These are phyloP conservation scores for Musa troglodytarum DNA, from an alignment of 176 grass and related monocot species.

Conservation along the genomic window DNA sequence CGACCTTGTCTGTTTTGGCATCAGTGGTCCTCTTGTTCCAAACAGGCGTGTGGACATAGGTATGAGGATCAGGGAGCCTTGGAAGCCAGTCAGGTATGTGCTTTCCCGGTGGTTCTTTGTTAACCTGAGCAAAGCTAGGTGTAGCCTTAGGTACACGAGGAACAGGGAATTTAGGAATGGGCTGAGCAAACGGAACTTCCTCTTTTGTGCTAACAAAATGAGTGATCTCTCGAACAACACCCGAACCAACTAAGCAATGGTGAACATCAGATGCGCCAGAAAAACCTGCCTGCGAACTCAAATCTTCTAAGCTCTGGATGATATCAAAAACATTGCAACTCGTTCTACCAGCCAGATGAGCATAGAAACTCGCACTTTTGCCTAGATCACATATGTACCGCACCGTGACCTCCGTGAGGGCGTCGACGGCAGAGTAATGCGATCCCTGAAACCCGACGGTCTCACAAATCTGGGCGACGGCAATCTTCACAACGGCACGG, in stretches of 20 bases:
- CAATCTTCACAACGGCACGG: conserved; percentile 45
- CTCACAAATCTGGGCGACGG: conserved; percentile 64
- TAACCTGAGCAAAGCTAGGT: conserved; percentile 20
- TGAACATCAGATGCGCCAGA: conserved; percentile 39
- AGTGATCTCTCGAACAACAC: conserved; percentile 53
- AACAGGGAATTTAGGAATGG: conserved; percentile 51
- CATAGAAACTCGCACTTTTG: conserved; percentile 45
- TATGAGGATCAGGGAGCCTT: conserved; percentile 53
- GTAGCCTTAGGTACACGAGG: conserved; percentile 2
- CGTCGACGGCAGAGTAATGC: conserved; percentile 51
- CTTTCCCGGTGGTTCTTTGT: conserved; percentile 29
- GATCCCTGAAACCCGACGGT: conserved; percentile 48
- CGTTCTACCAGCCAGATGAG: conserved; percentile 57
- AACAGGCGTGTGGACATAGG: conserved; percentile 36
- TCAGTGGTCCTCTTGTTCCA: conserved; percentile 40
- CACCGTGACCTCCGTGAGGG: conserved; percentile 50
- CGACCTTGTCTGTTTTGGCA: conserved; percentile 39
- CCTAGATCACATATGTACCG: conserved; percentile 68
- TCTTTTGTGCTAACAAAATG: conserved; percentile 32
- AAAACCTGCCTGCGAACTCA: conserved; percentile 49
- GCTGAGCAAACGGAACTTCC: conserved; percentile 50
- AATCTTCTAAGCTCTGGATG: conserved; percentile 65
- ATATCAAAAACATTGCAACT: conserved; percentile 68
- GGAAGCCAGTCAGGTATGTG: conserved; percentile 80
- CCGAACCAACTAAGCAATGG: conserved; percentile 51